Percentiles rank a stretch among this genome's conserved stretches.
Evolutionary conservation across 345 rosid genomes (phyloP).

Genomic region (Odontarrhena argentea): DNA sequence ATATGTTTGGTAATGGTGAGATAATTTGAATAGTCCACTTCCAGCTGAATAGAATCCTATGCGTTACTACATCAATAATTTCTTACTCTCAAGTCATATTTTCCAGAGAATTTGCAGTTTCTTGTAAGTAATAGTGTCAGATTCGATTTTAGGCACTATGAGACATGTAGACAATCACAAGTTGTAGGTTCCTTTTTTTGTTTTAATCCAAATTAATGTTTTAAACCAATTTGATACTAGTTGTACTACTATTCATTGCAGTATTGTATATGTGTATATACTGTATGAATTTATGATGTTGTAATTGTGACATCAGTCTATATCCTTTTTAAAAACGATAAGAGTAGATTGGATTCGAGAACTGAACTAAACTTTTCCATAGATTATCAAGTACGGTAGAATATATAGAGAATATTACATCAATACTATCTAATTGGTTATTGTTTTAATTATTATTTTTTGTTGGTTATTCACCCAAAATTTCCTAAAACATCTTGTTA

Average conservation of each 20-base stretch:
- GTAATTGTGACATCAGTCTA: too few relatives aligned
- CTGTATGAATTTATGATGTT: too few relatives aligned
- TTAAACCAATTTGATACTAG: constrained; percentile 5
- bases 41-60: constrained; percentile 34
- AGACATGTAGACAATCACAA: constrained; percentile 11
- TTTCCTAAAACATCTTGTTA: too few relatives aligned
- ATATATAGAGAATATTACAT: too few relatives aligned
- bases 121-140: constrained; percentile 12
- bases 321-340: too few relatives aligned
- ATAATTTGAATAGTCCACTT: constrained; percentile 26
- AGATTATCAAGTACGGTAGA: too few relatives aligned
- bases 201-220: neutral
- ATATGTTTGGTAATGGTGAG: constrained; percentile 28
- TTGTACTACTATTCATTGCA: neutral
- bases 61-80: constrained; percentile 16
- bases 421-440: too few relatives aligned
- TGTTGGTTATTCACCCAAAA: too few relatives aligned
- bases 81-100: neutral
- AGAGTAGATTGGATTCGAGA: too few relatives aligned
- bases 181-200: neutral
- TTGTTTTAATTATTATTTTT: too few relatives aligned
- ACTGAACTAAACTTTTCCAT: too few relatives aligned
- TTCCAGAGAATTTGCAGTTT: neutral
- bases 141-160: neutral
- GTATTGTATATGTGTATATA: too few relatives aligned